These are phyloP conservation scores for Sherardia arvensis DNA, from an alignment of 257 asterid species.

Conservation along the genomic window DNA sequence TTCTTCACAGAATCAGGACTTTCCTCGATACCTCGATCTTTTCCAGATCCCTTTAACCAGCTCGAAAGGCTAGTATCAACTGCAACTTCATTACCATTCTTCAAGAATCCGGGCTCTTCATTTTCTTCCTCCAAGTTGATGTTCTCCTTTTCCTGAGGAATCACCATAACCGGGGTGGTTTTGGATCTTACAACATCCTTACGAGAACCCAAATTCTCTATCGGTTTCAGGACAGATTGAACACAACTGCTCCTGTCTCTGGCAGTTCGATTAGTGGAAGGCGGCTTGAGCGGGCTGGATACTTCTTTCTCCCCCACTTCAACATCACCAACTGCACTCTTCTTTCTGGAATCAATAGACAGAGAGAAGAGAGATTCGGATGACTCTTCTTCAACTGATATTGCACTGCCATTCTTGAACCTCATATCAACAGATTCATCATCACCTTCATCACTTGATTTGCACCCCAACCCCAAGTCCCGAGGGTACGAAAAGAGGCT, in stretches of 20 bases:
- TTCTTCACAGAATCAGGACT: conserved; percentile 23
- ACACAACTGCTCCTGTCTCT: conserved; percentile 4
- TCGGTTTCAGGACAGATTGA: conserved; percentile 18
- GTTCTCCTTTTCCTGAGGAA: conserved; percentile 31
- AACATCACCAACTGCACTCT: conserved; percentile 8
- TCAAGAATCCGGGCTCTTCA: conserved; percentile 12
- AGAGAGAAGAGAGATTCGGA: conserved; percentile 25
- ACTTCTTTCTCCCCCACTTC: conserved; percentile 23
- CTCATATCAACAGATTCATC: conserved; percentile 12
- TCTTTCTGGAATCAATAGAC: conserved; percentile 19
- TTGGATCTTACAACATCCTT: conserved; percentile 6
- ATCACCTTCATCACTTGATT: conserved; percentile 15
- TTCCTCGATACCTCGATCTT: conserved; percentile 12
- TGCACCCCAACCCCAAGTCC: background rate
- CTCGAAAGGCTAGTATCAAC: conserved; percentile 64
- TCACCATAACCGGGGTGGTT: background rate
- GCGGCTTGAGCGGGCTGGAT: conserved; percentile 15
- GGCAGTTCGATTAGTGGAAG: background rate
- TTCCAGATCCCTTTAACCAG: conserved; percentile 46
- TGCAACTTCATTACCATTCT: conserved; percentile 19
- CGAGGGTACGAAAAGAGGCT: conserved; percentile 14
- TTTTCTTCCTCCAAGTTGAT: conserved; percentile 9
- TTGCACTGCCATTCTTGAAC: background rate
- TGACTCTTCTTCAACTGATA: conserved; percentile 14
- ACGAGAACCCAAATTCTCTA: conserved; percentile 15